Base-by-base conservation (phyloP, 2,329 filamentous ascomycete genomes). In the Fusarium sp. region DNA sequence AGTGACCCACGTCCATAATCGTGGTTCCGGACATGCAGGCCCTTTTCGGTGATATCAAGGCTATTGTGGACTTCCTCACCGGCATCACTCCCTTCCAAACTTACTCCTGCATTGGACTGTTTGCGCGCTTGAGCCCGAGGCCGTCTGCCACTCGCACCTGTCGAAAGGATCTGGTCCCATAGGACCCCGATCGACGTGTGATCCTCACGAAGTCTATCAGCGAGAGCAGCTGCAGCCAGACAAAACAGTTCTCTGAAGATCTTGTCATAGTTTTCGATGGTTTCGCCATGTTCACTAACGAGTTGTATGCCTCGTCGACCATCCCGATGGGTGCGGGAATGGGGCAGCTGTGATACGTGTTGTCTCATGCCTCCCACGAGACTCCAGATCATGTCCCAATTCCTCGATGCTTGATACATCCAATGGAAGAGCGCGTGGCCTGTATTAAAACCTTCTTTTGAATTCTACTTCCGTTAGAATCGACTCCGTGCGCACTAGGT, bases 211-310 rank as follows among this genome's bases (percentile, higher is more conserved):
- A 94, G 82, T 52, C 87, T 86, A 14, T 86, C 83, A 1, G 93
- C 91, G 9, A 97, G 85, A n/a, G 89, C 87, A 7, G 89, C 83
- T 1, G 93, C 93, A 4, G 93, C 91, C 11, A 93, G 84, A 74
- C 92, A 96, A 77, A 96, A 97, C 11, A 94, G 83, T 75, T 96
- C 92, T 24, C 92, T 89, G 76, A 97, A 94, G 3, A 94, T 84
- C 17, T 90, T 81, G 33, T 92, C 90, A 76, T 95, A 95, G 62
- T 92, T 86, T 13, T 88, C 83, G 52, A 91, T 86, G 14, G 87
- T 81, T 22, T 87, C 84, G 2, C 86, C 82, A 66, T 89, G 79
- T 54, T 84, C 86, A 72, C 79, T 83, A 33, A 83, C 81, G 46
- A 86, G 83, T 68, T 81, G 82, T 67, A 83, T 80, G 14, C 60